Percentiles rank a stretch among this genome's conserved stretches.
Conservation (phyloP, 768 basidiomycete genomes). For the Suillus brevipes region DNA sequence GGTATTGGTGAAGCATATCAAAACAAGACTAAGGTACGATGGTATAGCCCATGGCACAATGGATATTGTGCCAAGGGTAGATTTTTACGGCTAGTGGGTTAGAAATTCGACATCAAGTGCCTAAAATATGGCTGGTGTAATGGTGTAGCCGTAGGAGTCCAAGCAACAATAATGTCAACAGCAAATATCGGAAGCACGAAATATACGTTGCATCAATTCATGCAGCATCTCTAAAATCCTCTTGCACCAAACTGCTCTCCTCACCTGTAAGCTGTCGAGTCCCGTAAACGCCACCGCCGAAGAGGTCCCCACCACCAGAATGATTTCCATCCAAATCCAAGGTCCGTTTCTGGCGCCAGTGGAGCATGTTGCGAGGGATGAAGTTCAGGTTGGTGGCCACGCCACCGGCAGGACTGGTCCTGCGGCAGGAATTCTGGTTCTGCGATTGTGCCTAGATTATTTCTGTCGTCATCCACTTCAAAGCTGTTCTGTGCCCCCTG, state of each 20-base stretch:
- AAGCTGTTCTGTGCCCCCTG: slow-evolving; percentile 15
- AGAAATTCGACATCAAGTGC: background rate
- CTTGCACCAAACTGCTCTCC: background rate
- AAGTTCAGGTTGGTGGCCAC: slow-evolving; percentile 7
- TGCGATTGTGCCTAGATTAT: background rate
- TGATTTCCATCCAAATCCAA: slow-evolving; percentile 34
- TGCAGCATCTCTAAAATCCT: background rate
- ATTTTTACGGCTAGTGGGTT: background rate
- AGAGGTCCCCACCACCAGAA: slow-evolving; percentile 85
- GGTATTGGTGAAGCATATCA: background rate
- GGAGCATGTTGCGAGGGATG: slow-evolving; percentile 10
- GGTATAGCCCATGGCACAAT: background rate
- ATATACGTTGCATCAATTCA: background rate
- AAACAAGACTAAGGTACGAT: background rate
- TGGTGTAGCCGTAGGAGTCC: slow-evolving; percentile 1
- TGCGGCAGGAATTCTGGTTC: slow-evolving; percentile 17
- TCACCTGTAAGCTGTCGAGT: slow-evolving; percentile 66
- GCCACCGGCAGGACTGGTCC: slow-evolving; percentile 16
- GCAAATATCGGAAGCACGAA: background rate
- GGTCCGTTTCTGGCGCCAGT: slow-evolving; percentile 8
- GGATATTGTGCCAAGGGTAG: background rate
- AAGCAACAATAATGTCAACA: background rate
- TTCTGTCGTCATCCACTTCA: slow-evolving; percentile 25
- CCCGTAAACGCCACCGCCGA: slow-evolving; percentile 70
- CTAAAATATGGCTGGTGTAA: slow-evolving; percentile 8